Base-by-base conservation (phyloP, 768 basidiomycete genomes). In the Calocybe cyanea region DNA sequence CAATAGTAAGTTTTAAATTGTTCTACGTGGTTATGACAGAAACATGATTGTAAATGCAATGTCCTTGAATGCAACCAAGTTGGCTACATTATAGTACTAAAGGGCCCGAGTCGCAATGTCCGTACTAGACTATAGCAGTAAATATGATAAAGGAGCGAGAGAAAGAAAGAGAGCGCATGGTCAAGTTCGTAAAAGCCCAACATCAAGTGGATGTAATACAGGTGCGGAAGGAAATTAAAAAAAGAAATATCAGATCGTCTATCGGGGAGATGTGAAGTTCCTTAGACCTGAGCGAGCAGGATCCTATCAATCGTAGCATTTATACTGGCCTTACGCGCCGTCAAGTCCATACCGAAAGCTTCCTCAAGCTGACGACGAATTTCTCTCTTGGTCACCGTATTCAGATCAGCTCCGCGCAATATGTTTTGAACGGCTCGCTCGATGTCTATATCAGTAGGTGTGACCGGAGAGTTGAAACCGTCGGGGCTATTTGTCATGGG, bases 331-430 rank as follows among this genome's bases (percentile, higher is more conserved):
- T 92, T 90, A 46, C 84, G 77, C 18, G 79, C 53, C 10, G 80
- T 77, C 47, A 97, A 66, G 61, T 88, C 87, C 69, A 83, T 80
- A 25, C 85, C 85, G 60, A 86, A 96, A 49, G 75, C 76, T 49
- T 81, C 81, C 65, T 97, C 94, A 28, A 99, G 71, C 58, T 82
- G 80, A 45, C 82, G 74, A 31, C 95, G 78, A 41, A 99, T 85
- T 55, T 85, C 88, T 55, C 94, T 83, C 71, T 98, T 98, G 41
- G 95, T 97, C 47, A 96, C 76, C 9, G 81, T 81, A 59, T 92
- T 91, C 41, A 99, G 72, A 66, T 98, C 92, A 1, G 92, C 91
- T 11, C 71, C 66, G 14, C 76, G 77, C 43, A 97, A 69, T 32
- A 96, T 74, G 14, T 81, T 76, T 51, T 86, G 77, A 2, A 94